Percentiles rank a stretch among this genome's conserved stretches.
Conservation (phyloP, 768 basidiomycete species). For the Leccinum longicurvipes region DNA sequence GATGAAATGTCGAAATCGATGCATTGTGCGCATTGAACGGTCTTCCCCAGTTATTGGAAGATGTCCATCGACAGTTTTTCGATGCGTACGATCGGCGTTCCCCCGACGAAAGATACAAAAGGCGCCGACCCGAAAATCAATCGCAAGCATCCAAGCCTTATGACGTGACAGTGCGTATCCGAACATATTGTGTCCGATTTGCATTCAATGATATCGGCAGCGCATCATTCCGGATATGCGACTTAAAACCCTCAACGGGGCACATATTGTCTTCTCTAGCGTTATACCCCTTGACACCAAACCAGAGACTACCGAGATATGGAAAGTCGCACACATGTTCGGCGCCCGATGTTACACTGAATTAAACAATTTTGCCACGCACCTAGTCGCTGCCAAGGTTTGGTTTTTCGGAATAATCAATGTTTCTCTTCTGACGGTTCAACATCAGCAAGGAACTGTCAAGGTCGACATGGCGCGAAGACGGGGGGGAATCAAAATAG, state of each 20-base stretch:
- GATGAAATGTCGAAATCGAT: constrained; percentile 11
- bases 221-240: constrained; percentile 83
- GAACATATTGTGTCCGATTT: not conserved
- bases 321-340: constrained; percentile 83
- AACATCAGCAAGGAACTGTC: constrained; percentile 72
- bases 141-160: constrained; percentile 37
- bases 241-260: constrained; percentile 67
- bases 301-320: constrained; percentile 79
- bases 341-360: constrained; percentile 80
- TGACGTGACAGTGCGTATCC: constrained; percentile 74
- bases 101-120: constrained; percentile 26
- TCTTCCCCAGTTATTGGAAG: constrained; percentile 62
- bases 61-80: constrained; percentile 79
- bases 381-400: constrained; percentile 90
- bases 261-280: constrained; percentile 88
- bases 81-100: constrained; percentile 51
- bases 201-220: constrained; percentile 38
- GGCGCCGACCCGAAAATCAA: constrained; percentile 23
- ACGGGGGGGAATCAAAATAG: constrained; percentile 76
- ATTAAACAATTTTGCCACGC: constrained; percentile 66
- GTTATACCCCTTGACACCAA: constrained; percentile 87
- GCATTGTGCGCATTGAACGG: not conserved
- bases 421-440: constrained; percentile 5
- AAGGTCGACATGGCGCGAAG: constrained; percentile 85
- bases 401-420: constrained; percentile 5